phyloP scores from a whole-genome alignment of 2,329 filamentous ascomycete species.

The Venturia aucupariae region DNA sequence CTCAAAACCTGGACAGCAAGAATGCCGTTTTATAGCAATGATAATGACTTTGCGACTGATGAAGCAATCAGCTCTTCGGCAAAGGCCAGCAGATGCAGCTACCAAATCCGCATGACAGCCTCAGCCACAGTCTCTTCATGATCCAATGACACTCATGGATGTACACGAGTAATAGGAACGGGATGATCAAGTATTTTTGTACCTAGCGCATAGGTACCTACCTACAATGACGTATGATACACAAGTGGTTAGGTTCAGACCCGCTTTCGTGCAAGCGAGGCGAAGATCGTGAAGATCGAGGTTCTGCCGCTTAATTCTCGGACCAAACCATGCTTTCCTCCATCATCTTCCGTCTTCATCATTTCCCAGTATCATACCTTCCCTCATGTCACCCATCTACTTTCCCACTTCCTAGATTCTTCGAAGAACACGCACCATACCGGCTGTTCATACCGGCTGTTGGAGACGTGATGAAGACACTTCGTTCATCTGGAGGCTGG shows the following conservation, averaged over 20 bases:
- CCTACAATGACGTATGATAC: too few species aligned
- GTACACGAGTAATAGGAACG: neutral
- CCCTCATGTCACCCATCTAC: too few species aligned
- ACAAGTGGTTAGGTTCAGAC: neutral
- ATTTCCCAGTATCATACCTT: too few species aligned
- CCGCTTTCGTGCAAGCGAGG: neutral
- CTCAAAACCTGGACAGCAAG: neutral
- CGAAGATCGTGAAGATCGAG: neutral
- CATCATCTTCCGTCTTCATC: too few species aligned
- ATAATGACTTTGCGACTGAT: neutral
- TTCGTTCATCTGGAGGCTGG: too few species aligned
- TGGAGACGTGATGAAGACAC: too few species aligned
- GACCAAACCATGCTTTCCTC: neutral
- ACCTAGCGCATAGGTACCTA: too few species aligned
- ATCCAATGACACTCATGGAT: slow-evolving; percentile 1
- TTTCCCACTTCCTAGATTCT: too few species aligned
- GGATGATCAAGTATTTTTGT: too few species aligned
- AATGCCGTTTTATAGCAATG: neutral
- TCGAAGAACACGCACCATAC: too few species aligned
- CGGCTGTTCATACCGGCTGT: too few species aligned
- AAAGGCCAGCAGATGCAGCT: neutral
- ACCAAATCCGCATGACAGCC: slow-evolving; percentile 1
- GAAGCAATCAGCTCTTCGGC: neutral
- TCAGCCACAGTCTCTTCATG: neutral
- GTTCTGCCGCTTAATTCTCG: neutral